phyloP scores from a whole-genome alignment of 169 alveolate species.

The Plasmodium fragile region DNA sequence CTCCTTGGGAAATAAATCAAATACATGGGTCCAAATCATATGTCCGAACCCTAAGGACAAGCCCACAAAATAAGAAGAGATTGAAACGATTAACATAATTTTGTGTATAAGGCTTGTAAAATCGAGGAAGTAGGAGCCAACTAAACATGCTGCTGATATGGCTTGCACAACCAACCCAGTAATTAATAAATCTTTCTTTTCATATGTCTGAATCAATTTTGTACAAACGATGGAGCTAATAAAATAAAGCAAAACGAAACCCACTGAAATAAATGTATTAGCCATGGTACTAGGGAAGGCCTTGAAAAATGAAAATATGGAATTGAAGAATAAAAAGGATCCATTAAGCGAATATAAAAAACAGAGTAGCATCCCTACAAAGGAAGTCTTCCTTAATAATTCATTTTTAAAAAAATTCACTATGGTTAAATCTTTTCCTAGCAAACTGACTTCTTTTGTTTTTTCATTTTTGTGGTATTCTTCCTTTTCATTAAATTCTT shows the following conservation, averaged over 20 bases:
- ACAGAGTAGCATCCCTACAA: constrained; percentile 20
- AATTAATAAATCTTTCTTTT: constrained; percentile 11
- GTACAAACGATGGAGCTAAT: constrained; percentile 24
- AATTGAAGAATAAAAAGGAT: constrained; percentile 16
- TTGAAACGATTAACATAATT: constrained; percentile 9
- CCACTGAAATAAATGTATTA: constrained; percentile 3
- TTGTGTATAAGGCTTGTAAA: not conserved
- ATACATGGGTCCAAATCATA: constrained; percentile 53
- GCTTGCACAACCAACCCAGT: constrained; percentile 25
- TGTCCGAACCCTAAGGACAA: constrained; percentile 71
- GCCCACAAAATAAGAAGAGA: constrained; percentile 9
- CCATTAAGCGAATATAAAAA: constrained; percentile 39
- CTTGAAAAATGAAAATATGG: constrained; percentile 14
- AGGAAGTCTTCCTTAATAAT: constrained; percentile 6
- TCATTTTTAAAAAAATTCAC: constrained; percentile 21
- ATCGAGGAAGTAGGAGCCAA: not conserved
- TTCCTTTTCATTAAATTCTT: constrained; percentile 15
- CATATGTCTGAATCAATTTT: not conserved
- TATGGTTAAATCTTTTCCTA: constrained; percentile 18
- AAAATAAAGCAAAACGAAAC: constrained; percentile 17
- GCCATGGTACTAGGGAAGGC: not conserved
- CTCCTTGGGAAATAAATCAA: constrained; percentile 43
- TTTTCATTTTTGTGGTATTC: constrained; percentile 29
- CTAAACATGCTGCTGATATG: constrained; percentile 1
- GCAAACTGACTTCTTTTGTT: constrained; percentile 19